Evolutionary conservation across 192 early-diverging fungal genomes (phyloP).

Genomic region (Coemansia sp.): DNA sequence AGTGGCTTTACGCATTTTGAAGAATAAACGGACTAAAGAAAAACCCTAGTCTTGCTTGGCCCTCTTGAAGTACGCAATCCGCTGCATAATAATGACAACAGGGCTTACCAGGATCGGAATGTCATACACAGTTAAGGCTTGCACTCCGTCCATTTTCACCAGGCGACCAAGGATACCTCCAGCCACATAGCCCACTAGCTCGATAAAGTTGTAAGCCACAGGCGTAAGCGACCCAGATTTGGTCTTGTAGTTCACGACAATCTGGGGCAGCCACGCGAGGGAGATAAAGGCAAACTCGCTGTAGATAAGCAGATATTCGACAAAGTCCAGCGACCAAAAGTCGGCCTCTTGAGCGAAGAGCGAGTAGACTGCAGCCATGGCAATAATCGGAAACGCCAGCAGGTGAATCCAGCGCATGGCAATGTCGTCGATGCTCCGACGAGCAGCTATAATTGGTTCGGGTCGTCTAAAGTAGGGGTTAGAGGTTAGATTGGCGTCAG

Average conservation of each 20-base stretch:
- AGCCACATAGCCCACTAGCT: not conserved
- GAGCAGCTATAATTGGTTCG: slow-evolving; percentile 5
- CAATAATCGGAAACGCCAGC: not conserved
- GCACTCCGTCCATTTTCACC: not conserved
- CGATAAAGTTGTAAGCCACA: not conserved
- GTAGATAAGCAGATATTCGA: not conserved
- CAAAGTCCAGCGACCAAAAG: slow-evolving; percentile 3
- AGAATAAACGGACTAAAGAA: not conserved
- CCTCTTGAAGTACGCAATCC: slow-evolving; percentile 8
- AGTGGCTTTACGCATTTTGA: too few species aligned
- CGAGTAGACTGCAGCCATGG: not conserved
- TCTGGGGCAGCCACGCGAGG: slow-evolving; percentile 8
- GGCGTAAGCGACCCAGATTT: slow-evolving; percentile 2
- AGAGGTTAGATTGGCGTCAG: not conserved
- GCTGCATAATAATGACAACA: slow-evolving; percentile 2
- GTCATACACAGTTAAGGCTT: not conserved
- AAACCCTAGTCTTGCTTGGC: not conserved
- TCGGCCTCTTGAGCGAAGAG: not conserved
- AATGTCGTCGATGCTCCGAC: not conserved
- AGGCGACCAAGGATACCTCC: not conserved
- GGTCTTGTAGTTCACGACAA: slow-evolving; percentile 2
- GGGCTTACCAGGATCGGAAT: not conserved
- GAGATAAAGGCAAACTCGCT: not conserved
- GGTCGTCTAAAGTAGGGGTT: slow-evolving; percentile 6
- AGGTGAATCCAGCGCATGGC: slow-evolving; percentile 9